phyloP scores from a whole-genome alignment of 495 filamentous ascomycete genomes.

The Penicillium crystallinum region DNA sequence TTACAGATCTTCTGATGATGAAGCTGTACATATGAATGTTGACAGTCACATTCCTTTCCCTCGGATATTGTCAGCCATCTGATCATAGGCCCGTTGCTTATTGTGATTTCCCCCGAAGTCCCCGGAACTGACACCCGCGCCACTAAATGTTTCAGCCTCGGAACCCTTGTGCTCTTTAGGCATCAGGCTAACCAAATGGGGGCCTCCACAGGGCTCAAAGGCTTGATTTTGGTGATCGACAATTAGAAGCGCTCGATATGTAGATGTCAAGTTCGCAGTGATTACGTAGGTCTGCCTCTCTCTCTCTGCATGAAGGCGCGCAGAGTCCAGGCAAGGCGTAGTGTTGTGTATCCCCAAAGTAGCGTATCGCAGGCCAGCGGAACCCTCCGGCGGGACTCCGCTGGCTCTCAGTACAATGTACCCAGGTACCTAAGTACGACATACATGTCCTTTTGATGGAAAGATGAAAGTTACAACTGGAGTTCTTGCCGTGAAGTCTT shows the following conservation, averaged over 20 bases:
- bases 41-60: neutral
- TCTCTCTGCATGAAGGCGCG: neutral
- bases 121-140: neutral
- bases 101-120: neutral
- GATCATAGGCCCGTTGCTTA: neutral
- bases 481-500: neutral
- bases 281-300: neutral
- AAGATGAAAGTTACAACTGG: neutral
- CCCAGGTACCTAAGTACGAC: neutral
- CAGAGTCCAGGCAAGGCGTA: neutral
- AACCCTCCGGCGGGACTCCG: slow-evolving; percentile 37
- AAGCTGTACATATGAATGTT: neutral
- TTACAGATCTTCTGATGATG: neutral
- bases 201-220: slow-evolving; percentile 4
- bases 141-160: too few relatives aligned
- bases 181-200: slow-evolving; percentile 5
- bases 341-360: neutral
- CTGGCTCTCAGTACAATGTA: slow-evolving; percentile 5
- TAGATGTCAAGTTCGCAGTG: neutral
- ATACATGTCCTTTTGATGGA: neutral
- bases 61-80: neutral
- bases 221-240: slow-evolving; percentile 5
- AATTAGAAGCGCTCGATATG: neutral
- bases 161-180: neutral
- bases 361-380: slow-evolving; percentile 24